Evolutionary conservation across 2,329 filamentous ascomycete species (phyloP), one percentile per base, ranked within the genome.

Genomic region (Cryphonectria radicalis): DNA sequence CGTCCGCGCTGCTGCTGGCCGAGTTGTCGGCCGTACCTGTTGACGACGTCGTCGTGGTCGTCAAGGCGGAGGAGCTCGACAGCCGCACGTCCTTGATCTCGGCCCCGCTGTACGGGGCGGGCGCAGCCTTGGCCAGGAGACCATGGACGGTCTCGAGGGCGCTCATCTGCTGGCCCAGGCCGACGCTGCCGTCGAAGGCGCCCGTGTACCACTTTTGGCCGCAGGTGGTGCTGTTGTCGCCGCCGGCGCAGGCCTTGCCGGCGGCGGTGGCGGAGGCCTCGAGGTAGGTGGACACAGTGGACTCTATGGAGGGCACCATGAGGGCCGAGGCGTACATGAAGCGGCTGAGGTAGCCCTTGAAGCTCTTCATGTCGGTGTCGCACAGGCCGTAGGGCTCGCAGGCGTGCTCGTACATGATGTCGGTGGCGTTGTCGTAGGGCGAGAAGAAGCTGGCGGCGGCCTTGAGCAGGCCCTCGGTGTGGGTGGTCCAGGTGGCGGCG

Each of bases 311-410:
- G 13, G 90, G 88, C 71, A 89, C 83, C 80, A 91, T 83, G 66
- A 85, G 78, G 46, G 87, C 83, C 4, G 88, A 85, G 63, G 86
- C 84, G 81, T 86, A 90, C 82, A 91, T 87, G 81, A 90, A 91
- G 69, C 90, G 88, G 37, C 89, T 83, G 42, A 92, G 83, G 77
- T 90, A 91, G 60, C 85, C 90, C 81, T 93, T 93, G 85, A 91
- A 92, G 11, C 88, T 89, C 75, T 85, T 86, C 84, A 90, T 89
- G 79, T 92, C 90, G 66, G 81, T 84, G 77, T 89, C 87, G 80
- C 91, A 93, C 0, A 77, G 83, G 67, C 81, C 80, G 71, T 82
- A 80, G 4, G 79, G 81, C 79, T 93, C 91, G 81, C 91, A 93
- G n/a, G 88, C 87, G 62, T 84, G 83, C 79, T 93, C 91, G 76